Evolutionary conservation across 768 basidiomycete genomes (phyloP).

Genomic region (Ramaria sp.): DNA sequence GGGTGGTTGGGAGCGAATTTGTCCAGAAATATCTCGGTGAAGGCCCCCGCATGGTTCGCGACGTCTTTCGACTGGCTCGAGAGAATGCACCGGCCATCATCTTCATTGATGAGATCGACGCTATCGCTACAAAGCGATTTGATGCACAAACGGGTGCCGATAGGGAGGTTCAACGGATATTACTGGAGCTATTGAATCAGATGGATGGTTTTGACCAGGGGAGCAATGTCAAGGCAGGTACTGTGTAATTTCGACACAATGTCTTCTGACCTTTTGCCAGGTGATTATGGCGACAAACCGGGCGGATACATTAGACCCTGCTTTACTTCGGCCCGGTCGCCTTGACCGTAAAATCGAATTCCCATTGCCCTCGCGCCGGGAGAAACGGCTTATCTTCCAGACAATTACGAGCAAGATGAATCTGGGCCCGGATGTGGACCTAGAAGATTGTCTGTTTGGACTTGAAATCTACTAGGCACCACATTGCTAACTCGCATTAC

Average conservation of each 20-base stretch:
- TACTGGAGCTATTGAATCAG: conserved; percentile 93
- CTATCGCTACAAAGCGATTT: conserved; percentile 98
- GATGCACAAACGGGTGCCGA: conserved; percentile 99
- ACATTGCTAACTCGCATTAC: conserved; percentile 11
- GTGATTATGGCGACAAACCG: conserved; percentile 99
- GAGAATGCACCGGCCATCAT: conserved; percentile 98
- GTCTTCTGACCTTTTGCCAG: conserved; percentile 29
- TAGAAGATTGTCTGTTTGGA: conserved; percentile 75
- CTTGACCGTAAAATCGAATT: conserved; percentile 99
- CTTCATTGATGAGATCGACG: conserved; percentile 98
- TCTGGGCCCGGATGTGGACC: conserved; percentile 90
- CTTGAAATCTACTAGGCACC: neutral
- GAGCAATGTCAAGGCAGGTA: conserved; percentile 87
- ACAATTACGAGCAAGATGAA: conserved; percentile 98
- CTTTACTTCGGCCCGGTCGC: conserved; percentile 92
- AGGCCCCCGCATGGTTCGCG: conserved; percentile 98
- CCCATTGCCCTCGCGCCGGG: conserved; percentile 85
- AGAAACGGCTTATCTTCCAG: conserved; percentile 96
- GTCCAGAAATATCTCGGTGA: conserved; percentile 99
- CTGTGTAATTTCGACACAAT: neutral
- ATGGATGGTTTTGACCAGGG: conserved; percentile 99
- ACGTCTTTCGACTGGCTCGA: conserved; percentile 94
- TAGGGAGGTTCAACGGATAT: conserved; percentile 95
- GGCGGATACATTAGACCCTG: conserved; percentile 95
- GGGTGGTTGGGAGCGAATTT: conserved; percentile 96